Evolutionary conservation across 2,329 filamentous ascomycete genomes (phyloP), one percentile per base, ranked within the genome.

Genomic region (Cercospora brassicicola): DNA sequence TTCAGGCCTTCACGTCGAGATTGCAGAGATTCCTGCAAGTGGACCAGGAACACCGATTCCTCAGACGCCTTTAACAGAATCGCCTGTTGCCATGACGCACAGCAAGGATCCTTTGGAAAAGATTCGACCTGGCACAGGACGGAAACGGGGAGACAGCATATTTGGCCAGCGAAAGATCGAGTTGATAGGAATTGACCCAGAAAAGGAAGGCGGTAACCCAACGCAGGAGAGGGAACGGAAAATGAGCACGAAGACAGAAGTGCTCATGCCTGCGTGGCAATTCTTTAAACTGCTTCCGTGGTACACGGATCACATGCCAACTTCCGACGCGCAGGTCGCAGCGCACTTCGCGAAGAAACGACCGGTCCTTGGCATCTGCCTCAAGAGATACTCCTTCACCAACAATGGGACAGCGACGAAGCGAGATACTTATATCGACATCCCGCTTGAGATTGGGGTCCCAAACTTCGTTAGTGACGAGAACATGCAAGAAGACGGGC

Each of bases 251-350:
- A 73, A 86, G 71, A 97, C 94, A 76, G 94, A 96, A 74, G 91
- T 98, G 13, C 90, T 94, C 67, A 97, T 98, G 83, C 94, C 94
- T 42, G 95, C 95, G 1, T 98, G 94, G 93, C 94, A 97, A 76
- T 97, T 98, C 76, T 98, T 97, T 81, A 93, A 91, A 75, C 83
- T 98, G 28, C 93, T 97, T 74, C 94, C 94, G 30, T 97, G 94
- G 94, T 93, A 96, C 77, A 93, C 92, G 1, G 84, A 89, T 73
- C 87, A 88, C 65, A 83, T 84, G 15, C 86, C 87, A 6, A 85
- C 81, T 28, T 87, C 85, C 69, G 91, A 97, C 76, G 86, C 89
- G 2, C 93, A 97, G 75, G 91, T 97, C 9, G 93, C 91, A n/a
- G 88, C 89, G 62, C 94, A 97, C 76, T 96, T 98, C 76, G 90